A percentile compares a stretch with the other conserved stretches of the same genome.
Evolutionary conservation across 768 basidiomycete species (phyloP).

Genomic region (Serendipita vermifera): DNA sequence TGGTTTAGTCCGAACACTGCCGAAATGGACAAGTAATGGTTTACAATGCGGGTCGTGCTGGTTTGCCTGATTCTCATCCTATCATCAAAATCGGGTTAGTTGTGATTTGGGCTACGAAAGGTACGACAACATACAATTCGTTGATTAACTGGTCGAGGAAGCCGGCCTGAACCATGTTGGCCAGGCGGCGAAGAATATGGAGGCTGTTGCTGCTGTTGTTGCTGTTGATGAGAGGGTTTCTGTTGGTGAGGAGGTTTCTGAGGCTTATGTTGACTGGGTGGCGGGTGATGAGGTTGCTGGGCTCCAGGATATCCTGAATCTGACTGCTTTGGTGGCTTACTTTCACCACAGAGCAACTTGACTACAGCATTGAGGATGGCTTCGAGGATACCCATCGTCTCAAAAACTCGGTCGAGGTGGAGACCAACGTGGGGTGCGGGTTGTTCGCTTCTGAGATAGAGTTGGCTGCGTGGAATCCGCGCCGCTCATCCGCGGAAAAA

Average conservation of each 20-base stretch:
- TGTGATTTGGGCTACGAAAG: constrained; percentile 5
- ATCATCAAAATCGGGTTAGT: constrained; percentile 6
- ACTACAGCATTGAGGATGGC: neutral
- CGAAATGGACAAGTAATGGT: neutral
- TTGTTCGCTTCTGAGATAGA: no score
- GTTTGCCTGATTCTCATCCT: constrained; percentile 35
- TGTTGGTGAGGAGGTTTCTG: constrained; percentile 14
- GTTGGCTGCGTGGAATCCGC: no score
- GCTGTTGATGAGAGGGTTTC: constrained; percentile 17
- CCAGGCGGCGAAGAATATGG: constrained; percentile 5
- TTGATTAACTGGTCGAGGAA: constrained; percentile 21
- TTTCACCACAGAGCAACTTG: neutral
- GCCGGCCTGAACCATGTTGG: constrained; percentile 13
- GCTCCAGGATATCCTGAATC: constrained; percentile 5
- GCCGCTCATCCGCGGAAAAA: no score
- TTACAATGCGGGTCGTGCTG: constrained; percentile 56
- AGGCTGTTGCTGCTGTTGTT: constrained; percentile 14
- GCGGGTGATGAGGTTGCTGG: constrained; percentile 17
- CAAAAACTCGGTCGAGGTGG: neutral
- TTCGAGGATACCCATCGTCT: neutral
- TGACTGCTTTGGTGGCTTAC: neutral
- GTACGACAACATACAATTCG: constrained; percentile 16
- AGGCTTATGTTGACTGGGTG: constrained; percentile 16
- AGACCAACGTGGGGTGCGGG: no score
- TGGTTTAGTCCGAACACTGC: neutral